Evolutionary conservation across 371 early-diverging fungal species (phyloP).

Genomic region (Apophysomyces sp.): DNA sequence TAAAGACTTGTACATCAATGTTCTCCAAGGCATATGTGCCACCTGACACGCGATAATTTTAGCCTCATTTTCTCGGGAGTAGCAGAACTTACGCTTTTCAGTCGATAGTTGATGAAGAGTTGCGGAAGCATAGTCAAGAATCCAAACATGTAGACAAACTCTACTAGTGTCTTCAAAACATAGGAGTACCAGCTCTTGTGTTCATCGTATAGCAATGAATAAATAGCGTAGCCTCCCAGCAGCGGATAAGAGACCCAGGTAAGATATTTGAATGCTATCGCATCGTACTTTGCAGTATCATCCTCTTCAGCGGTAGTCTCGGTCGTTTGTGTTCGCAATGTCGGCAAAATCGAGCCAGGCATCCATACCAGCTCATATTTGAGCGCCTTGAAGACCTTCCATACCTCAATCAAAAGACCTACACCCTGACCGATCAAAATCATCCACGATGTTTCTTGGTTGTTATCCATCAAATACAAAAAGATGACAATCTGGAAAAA

Average conservation of each 20-base stretch:
- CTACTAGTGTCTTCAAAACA: conserved; percentile 84
- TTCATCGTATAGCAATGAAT: conserved; percentile 80
- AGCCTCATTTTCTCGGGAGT: not conserved
- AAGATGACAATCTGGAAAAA: conserved; percentile 86
- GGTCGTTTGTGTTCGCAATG: conserved; percentile 26
- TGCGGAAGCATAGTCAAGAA: conserved; percentile 95
- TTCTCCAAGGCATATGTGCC: conserved; percentile 93
- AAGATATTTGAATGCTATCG: conserved; percentile 87
- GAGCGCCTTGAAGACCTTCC: conserved; percentile 91
- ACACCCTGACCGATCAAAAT: conserved; percentile 79
- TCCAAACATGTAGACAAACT: conserved; percentile 83
- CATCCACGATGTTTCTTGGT: conserved; percentile 83
- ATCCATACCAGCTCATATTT: conserved; percentile 56
- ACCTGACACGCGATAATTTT: conserved; percentile 36
- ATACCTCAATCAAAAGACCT: conserved; percentile 83
- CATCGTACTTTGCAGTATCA: conserved; percentile 86
- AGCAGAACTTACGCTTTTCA: conserved; percentile 74
- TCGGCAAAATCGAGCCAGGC: conserved; percentile 42
- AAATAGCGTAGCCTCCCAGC: conserved; percentile 79
- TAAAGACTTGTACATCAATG: conserved; percentile 92
- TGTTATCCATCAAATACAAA: conserved; percentile 88
- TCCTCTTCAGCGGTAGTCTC: conserved; percentile 61
- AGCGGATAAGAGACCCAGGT: conserved; percentile 80
- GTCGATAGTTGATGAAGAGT: conserved; percentile 90
- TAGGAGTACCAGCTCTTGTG: conserved; percentile 95